A percentile compares a stretch with the other conserved stretches of the same genome.
These are phyloP conservation scores for Colletotrichum tamarilloi DNA, from an alignment of 2,329 filamentous ascomycete species.

Conservation along the genomic window DNA sequence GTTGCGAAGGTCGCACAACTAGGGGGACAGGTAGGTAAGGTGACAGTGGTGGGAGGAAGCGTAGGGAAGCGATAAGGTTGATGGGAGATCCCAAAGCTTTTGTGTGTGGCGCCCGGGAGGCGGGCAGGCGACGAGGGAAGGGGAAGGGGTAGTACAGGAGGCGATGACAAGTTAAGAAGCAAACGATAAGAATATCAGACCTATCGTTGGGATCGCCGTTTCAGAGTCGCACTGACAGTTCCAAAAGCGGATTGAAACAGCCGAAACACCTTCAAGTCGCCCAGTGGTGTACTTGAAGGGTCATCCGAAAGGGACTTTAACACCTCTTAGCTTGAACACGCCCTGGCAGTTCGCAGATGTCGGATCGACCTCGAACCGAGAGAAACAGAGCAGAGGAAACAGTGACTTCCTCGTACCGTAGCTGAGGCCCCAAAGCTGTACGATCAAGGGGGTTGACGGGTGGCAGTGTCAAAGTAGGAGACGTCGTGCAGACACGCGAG, in stretches of 20 bases:
- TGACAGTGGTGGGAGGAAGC: conserved; percentile 22
- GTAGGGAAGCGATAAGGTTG: conserved; percentile 26
- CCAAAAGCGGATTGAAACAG: conserved; percentile 50
- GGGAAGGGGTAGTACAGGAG: conserved; percentile 32
- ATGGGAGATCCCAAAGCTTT: conserved; percentile 36
- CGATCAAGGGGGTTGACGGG: conserved; percentile 15
- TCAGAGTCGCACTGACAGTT: conserved; percentile 50
- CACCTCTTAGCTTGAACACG: conserved; percentile 39
- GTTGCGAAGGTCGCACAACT: conserved; percentile 33
- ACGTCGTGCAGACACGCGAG: conserved; percentile 13
- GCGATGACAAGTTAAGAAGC: conserved; percentile 34
- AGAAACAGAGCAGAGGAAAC: conserved; percentile 36
- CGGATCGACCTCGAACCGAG: conserved; percentile 38
- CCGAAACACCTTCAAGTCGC: conserved; percentile 51
- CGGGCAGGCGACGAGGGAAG: conserved; percentile 19
- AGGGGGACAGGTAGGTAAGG: conserved; percentile 18
- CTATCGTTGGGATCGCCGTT: conserved; percentile 51
- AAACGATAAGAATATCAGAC: conserved; percentile 44
- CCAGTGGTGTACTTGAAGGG: conserved; percentile 40
- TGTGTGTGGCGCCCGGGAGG: conserved; percentile 35
- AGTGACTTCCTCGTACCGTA: conserved; percentile 5
- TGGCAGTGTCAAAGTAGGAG: conserved; percentile 18
- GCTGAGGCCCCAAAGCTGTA: conserved; percentile 24
- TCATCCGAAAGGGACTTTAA: conserved; percentile 36
- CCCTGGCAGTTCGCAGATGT: conserved; percentile 35